These are phyloP conservation scores for Penicillium sp. DNA, from an alignment of 2,329 filamentous ascomycete genomes.

Conservation along the genomic window DNA sequence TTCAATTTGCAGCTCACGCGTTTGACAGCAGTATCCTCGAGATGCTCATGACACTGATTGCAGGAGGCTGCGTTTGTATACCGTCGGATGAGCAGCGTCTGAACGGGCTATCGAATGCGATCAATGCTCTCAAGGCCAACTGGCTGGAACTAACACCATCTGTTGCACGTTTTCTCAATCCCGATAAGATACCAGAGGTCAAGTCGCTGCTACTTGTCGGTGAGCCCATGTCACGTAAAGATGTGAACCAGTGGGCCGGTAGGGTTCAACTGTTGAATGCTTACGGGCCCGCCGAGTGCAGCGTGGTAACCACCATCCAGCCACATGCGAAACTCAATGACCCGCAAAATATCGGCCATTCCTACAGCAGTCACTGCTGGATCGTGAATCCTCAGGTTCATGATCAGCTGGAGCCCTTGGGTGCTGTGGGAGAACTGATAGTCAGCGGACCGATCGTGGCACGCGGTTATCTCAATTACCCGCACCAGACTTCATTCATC, in stretches of 20 bases:
- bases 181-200: background rate
- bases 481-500: slow-evolving; percentile 12
- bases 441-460: slow-evolving; percentile 19
- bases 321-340: background rate
- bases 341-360: slow-evolving; percentile 2
- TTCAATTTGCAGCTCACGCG: slow-evolving; percentile 57
- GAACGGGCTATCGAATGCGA: slow-evolving; percentile 54
- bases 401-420: slow-evolving; percentile 12
- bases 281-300: slow-evolving; percentile 9
- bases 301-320: slow-evolving; percentile 7
- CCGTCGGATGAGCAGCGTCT: slow-evolving; percentile 46
- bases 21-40: slow-evolving; percentile 58
- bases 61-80: slow-evolving; percentile 63
- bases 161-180: slow-evolving; percentile 21
- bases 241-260: slow-evolving; percentile 2
- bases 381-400: slow-evolving; percentile 17
- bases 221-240: slow-evolving; percentile 7
- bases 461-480: slow-evolving; percentile 13
- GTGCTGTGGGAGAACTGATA: slow-evolving; percentile 17
- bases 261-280: slow-evolving; percentile 9
- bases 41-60: slow-evolving; percentile 57
- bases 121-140: slow-evolving; percentile 57
- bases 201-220: slow-evolving; percentile 4
- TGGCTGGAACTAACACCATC: slow-evolving; percentile 65
- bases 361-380: slow-evolving; percentile 12